phyloP scores from a whole-genome alignment of 2,329 filamentous ascomycete genomes.

The Alternaria gaisen region DNA sequence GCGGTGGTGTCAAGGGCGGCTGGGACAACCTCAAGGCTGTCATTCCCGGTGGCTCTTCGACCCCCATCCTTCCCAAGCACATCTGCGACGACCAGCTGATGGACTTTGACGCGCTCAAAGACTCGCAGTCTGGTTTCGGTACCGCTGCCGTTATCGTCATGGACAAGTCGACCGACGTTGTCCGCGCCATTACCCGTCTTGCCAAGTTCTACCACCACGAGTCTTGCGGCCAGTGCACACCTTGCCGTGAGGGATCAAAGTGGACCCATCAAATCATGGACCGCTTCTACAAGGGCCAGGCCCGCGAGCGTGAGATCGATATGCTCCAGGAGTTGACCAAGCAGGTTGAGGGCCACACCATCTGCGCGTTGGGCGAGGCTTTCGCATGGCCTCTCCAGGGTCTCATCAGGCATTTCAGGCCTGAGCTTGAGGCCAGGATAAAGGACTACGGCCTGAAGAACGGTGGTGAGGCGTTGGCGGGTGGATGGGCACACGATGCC shows the following conservation, averaged over 20 bases:
- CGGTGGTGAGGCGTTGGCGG: conserved; percentile 79
- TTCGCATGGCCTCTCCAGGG: conserved; percentile 99
- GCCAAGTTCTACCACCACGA: conserved; percentile 99
- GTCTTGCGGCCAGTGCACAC: conserved; percentile 97
- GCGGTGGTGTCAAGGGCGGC: conserved; percentile 92
- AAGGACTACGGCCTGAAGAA: conserved; percentile 76
- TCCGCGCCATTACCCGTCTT: conserved; percentile 90
- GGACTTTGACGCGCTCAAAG: conserved; percentile 99
- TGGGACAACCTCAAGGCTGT: conserved; percentile 98
- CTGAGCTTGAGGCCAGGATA: conserved; percentile 92
- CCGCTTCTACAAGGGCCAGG: conserved; percentile 91
- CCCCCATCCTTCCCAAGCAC: conserved; percentile 88
- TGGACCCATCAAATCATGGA: conserved; percentile 99
- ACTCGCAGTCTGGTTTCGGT: conserved; percentile 94
- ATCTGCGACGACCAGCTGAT: conserved; percentile 96
- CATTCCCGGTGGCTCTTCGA: conserved; percentile 96
- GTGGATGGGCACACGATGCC: conserved; percentile 84
- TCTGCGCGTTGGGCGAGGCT: conserved; percentile 96
- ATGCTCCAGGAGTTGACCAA: conserved; percentile 99
- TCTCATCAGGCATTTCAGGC: conserved; percentile 96
- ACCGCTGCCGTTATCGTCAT: conserved; percentile 98
- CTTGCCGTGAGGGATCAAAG: conserved; percentile 98
- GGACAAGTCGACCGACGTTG: conserved; percentile 97
- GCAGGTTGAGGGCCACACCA: conserved; percentile 99
- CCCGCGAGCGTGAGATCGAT: conserved; percentile 91